Conservation (phyloP, 495 filamentous ascomycete species). For the Halenospora varia region DNA sequence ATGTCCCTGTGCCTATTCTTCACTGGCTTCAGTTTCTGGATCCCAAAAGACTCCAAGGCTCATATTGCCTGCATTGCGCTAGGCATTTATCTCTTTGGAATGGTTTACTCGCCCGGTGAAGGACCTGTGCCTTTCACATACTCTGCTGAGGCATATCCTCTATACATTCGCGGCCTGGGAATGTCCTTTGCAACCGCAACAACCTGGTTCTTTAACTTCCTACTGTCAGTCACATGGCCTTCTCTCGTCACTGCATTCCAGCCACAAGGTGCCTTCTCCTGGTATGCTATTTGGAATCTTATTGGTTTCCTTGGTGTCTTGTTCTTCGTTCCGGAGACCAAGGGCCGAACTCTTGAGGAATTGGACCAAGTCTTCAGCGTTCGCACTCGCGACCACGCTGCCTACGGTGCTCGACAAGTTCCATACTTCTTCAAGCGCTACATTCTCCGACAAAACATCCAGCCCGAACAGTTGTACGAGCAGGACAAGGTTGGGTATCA, state of each 20-base stretch:
- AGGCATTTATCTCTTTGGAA: conserved; percentile 64
- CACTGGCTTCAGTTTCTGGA: conserved; percentile 78
- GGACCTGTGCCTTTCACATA: conserved; percentile 72
- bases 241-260: conserved; percentile 56
- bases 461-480: conserved; percentile 12
- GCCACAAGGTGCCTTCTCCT: conserved; percentile 41
- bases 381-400: conserved; percentile 38
- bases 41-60: conserved; percentile 39
- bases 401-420: conserved; percentile 16
- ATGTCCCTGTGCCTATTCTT: conserved; percentile 71
- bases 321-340: conserved; percentile 74
- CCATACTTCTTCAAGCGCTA: conserved; percentile 16
- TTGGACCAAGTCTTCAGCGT: conserved; percentile 55
- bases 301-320: conserved; percentile 68
- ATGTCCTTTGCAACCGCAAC: conserved; percentile 76
- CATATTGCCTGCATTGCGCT: conserved; percentile 53
- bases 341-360: conserved; percentile 70
- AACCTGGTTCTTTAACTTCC: conserved; percentile 65
- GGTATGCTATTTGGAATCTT: conserved; percentile 66
- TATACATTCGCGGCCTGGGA: conserved; percentile 69
- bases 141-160: conserved; percentile 76
- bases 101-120: conserved; percentile 67
- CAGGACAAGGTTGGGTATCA: conserved; percentile 14
- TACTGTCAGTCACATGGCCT: conserved; percentile 68
- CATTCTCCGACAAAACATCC: conserved; percentile 9